Evolutionary conservation across 2,329 filamentous ascomycete genomes (phyloP).

Genomic region (Cercospora citrullina): DNA sequence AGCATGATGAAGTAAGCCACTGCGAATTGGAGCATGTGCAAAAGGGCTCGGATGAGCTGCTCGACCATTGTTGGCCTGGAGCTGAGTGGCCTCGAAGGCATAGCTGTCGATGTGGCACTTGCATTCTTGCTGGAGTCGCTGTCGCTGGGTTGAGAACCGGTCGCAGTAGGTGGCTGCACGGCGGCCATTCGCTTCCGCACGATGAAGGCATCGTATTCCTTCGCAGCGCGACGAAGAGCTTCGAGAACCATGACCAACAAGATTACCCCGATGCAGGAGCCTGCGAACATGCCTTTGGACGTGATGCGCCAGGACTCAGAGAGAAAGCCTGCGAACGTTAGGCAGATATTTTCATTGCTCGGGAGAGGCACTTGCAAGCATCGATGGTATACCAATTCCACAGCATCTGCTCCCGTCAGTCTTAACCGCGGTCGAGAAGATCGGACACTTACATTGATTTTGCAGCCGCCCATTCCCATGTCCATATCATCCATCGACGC

Average conservation of each 20-base stretch:
- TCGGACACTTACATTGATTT: constrained; percentile 41
- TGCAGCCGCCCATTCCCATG: constrained; percentile 35
- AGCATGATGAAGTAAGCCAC: constrained; percentile 77
- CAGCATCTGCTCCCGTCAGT: constrained; percentile 60
- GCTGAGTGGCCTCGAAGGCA: constrained; percentile 1
- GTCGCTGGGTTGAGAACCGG: neutral
- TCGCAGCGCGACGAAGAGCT: constrained; percentile 65
- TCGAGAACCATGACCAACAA: constrained; percentile 73
- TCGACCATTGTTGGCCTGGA: constrained; percentile 61
- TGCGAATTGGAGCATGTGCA: constrained; percentile 71
- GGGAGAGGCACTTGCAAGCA: constrained; percentile 49
- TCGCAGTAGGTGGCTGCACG: neutral
- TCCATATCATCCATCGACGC: constrained; percentile 31
- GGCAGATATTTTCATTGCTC: neutral
- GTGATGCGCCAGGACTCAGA: constrained; percentile 68
- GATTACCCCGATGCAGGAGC: constrained; percentile 75
- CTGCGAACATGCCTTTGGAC: constrained; percentile 71
- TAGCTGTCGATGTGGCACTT: neutral
- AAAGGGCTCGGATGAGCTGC: constrained; percentile 64
- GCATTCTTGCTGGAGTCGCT: constrained; percentile 5
- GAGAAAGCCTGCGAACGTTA: constrained; percentile 57
- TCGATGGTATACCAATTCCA: constrained; percentile 78
- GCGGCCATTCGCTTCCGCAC: constrained; percentile 8
- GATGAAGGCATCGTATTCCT: constrained; percentile 67
- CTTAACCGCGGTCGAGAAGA: too few species aligned